phyloP scores from a whole-genome alignment of 345 rosid genomes.

The Hibiscus tridactylites region DNA sequence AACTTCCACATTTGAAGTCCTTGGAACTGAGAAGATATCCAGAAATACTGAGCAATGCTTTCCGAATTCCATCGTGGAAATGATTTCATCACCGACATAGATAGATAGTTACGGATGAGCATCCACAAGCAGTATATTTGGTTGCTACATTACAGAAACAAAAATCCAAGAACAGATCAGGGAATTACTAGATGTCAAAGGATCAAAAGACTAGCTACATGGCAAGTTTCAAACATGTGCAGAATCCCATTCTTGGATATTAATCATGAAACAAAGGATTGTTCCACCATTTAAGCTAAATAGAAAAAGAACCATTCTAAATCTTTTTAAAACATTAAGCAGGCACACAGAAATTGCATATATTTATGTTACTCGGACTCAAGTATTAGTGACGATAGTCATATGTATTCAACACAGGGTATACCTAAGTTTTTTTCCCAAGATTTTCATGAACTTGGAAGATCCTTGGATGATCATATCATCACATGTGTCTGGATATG shows the following conservation, averaged over 20 bases:
- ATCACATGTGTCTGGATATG: background rate
- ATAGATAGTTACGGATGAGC: too few species aligned
- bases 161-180: too few species aligned
- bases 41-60: too few species aligned
- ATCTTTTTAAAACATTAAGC: background rate
- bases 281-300: background rate
- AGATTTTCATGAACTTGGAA: background rate
- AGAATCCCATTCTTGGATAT: background rate
- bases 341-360: background rate
- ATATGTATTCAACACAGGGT: background rate
- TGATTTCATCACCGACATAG: too few species aligned
- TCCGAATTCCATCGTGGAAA: too few species aligned
- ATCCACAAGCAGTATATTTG: too few species aligned
- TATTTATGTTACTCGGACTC: background rate
- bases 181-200: background rate
- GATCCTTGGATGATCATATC: background rate
- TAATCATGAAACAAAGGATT: background rate
- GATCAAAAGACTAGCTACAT: background rate
- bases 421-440: background rate
- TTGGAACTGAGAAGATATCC: background rate
- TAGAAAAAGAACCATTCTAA: background rate
- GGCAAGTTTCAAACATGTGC: background rate
- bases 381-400: background rate
- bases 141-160: too few species aligned
- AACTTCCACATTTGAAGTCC: background rate